A percentile compares a stretch with the other conserved stretches of the same genome.
Conservation (phyloP, 441 rosid species). For the Populus tomentosa region DNA sequence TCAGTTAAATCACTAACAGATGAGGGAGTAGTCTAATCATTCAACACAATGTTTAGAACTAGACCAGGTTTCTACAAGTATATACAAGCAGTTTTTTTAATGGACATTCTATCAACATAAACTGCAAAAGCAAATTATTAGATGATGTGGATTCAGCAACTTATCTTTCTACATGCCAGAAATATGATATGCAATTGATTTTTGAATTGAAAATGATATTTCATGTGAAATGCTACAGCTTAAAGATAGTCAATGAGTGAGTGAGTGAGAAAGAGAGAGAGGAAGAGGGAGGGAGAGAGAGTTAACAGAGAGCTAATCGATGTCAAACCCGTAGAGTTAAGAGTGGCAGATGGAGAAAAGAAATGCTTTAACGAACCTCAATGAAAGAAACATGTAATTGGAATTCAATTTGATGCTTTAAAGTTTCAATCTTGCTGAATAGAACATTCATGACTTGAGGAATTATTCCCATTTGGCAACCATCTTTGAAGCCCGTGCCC, state of each 20-base stretch:
- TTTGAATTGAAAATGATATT: background rate
- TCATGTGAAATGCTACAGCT: background rate
- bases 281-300: background rate
- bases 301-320: background rate
- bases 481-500: slow-evolving; percentile 95
- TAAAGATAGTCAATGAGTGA: background rate
- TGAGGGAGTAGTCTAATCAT: background rate
- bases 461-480: slow-evolving; percentile 65
- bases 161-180: background rate
- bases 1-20: background rate
- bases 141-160: background rate
- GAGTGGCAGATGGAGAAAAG: background rate
- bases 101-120: background rate
- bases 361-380: slow-evolving; percentile 54
- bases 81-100: background rate
- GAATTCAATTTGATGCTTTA: slow-evolving; percentile 74
- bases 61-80: background rate
- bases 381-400: slow-evolving; percentile 93
- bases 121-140: background rate
- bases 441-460: slow-evolving; percentile 86
- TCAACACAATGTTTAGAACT: background rate
- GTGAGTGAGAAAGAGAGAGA: background rate
- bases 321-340: background rate
- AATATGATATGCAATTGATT: background rate
- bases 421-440: slow-evolving; percentile 72